These are phyloP conservation scores for Nemania bipapillata DNA, from an alignment of 2,329 filamentous ascomycete species.

Conservation along the genomic window DNA sequence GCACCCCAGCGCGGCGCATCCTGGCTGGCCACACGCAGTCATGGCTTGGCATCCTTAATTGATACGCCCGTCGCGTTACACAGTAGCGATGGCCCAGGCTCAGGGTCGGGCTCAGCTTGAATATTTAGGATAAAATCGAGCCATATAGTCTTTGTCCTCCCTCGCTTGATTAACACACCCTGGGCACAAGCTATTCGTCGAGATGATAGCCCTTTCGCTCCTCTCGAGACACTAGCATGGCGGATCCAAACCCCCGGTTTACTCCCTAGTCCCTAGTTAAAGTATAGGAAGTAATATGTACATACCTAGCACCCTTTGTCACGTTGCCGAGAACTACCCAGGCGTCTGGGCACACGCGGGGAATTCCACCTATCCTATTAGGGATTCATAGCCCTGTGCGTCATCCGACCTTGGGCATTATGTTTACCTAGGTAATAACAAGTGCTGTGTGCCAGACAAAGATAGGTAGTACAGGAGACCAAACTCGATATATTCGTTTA, in stretches of 20 bases:
- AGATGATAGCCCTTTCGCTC: background rate
- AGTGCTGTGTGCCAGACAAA: constrained; percentile 8
- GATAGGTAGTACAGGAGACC: background rate
- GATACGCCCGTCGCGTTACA: constrained; percentile 5
- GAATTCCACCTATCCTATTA: constrained; percentile 23
- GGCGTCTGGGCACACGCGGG: constrained; percentile 29
- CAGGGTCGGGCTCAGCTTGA: constrained; percentile 22
- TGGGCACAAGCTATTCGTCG: background rate
- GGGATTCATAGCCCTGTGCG: constrained; percentile 22
- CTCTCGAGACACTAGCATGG: background rate
- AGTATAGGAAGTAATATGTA: background rate
- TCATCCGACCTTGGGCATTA: constrained; percentile 7
- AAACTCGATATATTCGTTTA: constrained; percentile 4
- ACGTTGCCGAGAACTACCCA: constrained; percentile 27
- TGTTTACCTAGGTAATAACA: constrained; percentile 13
- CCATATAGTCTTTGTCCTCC: background rate
- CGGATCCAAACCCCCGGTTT: constrained; percentile 7
- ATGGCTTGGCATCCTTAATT: constrained; percentile 28
- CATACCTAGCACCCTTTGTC: constrained; percentile 5
- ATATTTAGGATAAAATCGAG: background rate
- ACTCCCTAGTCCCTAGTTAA: background rate
- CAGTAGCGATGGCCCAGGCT: background rate
- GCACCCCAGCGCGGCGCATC: constrained; percentile 23
- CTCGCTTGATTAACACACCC: constrained; percentile 16
- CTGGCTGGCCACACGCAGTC: constrained; percentile 5